Evolutionary conservation across 2,329 filamentous ascomycete species (phyloP), one percentile per base, ranked within the genome.

Genomic region (Xylariaceae sp.): DNA sequence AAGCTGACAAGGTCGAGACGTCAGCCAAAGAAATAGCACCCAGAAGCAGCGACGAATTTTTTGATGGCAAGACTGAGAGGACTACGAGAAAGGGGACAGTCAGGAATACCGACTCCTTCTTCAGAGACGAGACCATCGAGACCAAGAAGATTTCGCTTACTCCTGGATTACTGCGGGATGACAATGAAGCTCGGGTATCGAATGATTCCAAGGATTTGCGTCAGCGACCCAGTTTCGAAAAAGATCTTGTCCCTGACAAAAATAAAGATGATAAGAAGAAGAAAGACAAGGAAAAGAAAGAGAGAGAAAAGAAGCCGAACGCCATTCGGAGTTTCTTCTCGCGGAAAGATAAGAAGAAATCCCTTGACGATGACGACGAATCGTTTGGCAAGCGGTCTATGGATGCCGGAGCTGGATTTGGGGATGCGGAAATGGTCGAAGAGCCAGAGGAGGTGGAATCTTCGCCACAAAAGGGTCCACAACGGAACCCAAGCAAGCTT

Each of bases 71-170:
- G 60, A 67, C 74, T 2, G 78, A 80, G 54, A 82, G 81, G 71
- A 85, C 88, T 70, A 92, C 91, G 31, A 86, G 89, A 62, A 96
- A 96, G 66, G 92, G 92, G 37, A 94, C 90, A 19, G 84, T 96
- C 40, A 86, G 94, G 62, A 96, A 96, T 71, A 94, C 92, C 4
- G 94, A 98, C 75, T 96, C 94, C 1, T 97, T 98, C 80, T 97
- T 97, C 81, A 96, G 92, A 74, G 95, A 98, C 69, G 94, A 99
- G 69, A 92, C 86, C 28, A 89, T 92, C 33, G 95, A 98, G 74
- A 97, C 95, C 2, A 92, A 96, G 75, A 98, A 98, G 78, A 98
- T 99, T 65, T 96, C 93, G 0, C 83, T 99, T 40, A 99, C 95
- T 3, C 95, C 95, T 1, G 96, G 96, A 66, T 77, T 99, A 50